Base-by-base conservation (phyloP, 805 yeast species). In the Candida vartiovaarae region DNA sequence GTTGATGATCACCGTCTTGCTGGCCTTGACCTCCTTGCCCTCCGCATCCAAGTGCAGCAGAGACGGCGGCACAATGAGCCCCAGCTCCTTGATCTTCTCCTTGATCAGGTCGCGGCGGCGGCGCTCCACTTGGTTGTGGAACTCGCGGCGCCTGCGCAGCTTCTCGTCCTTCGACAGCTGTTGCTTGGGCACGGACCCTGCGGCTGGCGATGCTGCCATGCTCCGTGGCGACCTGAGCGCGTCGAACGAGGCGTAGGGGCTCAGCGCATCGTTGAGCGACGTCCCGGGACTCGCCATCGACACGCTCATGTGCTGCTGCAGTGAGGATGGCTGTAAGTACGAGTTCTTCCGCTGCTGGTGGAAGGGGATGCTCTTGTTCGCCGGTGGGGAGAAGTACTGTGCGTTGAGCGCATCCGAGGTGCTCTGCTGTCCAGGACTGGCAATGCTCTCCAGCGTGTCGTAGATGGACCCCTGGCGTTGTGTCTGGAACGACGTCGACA, bases 111-210 rank as follows among this genome's bases (percentile, higher is more conserved):
- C 98, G 49, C 98, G 73, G 58, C 98, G 75, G 53, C 96, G 73
- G 55, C 96, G 74, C 63, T 90, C 98, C 4, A 90, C 97, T 1
- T 95, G 96, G 59, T 90, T 90, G 62, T 90, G 98, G 49, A 88
- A 82, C 59, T 89, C 96, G 47, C 95, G 68, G 49, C 96, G 74
- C 49, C 95, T 73, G 48, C 79, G 76, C 42, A 84, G 61, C 57
- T 84, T 84, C 46, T 83, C 88, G 42, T 84, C 95, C 55, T 78
- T 79, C 4, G 75, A 62, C 33, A 74, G 44, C 41, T 55, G 59
- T 40, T 54, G 56, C 55, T 60, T 51, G 34, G 60, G 64, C 26
- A 60, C 43, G 15, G 46, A 36, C 27, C 53, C 51, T 8, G 45
- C 34, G 11, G 59, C 59, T 30, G 56, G 55, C 25, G 66, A 57